phyloP scores from a whole-genome alignment of 1,139 yeast genomes.

The Protomyces arabidopsidicola region DNA sequence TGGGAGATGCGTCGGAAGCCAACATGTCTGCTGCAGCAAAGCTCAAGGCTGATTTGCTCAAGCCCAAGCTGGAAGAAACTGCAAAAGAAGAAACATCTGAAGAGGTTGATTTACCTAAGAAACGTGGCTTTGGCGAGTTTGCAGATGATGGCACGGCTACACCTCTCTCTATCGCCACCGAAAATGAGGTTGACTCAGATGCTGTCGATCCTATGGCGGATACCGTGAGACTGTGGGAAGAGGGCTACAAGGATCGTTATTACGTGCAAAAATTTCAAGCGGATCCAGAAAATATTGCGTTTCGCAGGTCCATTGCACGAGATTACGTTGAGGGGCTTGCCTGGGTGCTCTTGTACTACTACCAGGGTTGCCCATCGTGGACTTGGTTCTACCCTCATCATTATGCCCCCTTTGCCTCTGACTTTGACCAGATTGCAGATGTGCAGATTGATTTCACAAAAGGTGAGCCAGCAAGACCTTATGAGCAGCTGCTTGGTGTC shows the following conservation, averaged over 20 bases:
- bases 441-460: conserved; percentile 58
- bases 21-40: conserved; percentile 26
- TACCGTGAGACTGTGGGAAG: conserved; percentile 69
- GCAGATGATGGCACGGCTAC: conserved; percentile 14
- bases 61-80: conserved; percentile 31
- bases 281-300: conserved; percentile 54
- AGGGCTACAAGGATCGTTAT: conserved; percentile 80
- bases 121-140: conserved; percentile 25
- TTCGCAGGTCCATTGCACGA: conserved; percentile 58
- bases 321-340: conserved; percentile 89
- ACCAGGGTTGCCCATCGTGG: conserved; percentile 99
- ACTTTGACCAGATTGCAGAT: conserved; percentile 60
- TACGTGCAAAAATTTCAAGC: conserved; percentile 70
- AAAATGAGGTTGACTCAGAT: conserved; percentile 4
- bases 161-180: background rate
- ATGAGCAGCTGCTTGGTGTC: conserved; percentile 95
- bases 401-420: conserved; percentile 96
- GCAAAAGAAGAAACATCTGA: conserved; percentile 29
- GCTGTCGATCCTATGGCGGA: conserved; percentile 42
- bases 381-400: conserved; percentile 96
- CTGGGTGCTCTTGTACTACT: conserved; percentile 90
- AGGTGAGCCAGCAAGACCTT: conserved; percentile 86
- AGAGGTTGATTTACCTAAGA: conserved; percentile 29
- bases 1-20: conserved; percentile 49
- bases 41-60: conserved; percentile 20